A percentile compares a stretch with the other conserved stretches of the same genome.
These are phyloP conservation scores for Lantana camara DNA, from an alignment of 257 asterid genomes.

Conservation along the genomic window DNA sequence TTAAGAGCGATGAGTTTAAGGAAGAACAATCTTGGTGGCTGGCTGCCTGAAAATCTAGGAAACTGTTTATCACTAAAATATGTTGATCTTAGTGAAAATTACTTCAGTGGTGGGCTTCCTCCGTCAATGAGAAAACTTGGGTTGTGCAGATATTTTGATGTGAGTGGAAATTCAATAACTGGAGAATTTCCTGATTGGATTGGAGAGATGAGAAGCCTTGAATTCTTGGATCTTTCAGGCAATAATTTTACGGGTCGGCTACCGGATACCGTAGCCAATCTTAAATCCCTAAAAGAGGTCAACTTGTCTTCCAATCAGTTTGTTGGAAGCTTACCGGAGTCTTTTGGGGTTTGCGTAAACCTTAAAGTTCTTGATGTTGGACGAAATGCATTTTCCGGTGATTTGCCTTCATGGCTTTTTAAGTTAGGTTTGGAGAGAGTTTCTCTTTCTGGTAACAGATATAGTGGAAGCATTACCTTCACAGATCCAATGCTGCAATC, in stretches of 20 bases:
- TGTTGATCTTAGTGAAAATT: conserved; percentile 60
- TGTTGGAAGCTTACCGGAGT: conserved; percentile 63
- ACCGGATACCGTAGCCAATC: conserved; percentile 51
- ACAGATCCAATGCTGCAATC: conserved; percentile 36
- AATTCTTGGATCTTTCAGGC: conserved; percentile 59
- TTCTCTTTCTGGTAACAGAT: conserved; percentile 57
- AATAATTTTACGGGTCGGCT: conserved; percentile 63
- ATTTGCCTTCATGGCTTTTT: conserved; percentile 74
- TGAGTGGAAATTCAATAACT: conserved; percentile 49
- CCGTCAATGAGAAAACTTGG: conserved; percentile 55
- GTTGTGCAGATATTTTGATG: conserved; percentile 48
- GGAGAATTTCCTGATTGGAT: conserved; percentile 82
- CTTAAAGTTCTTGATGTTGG: conserved; percentile 61
- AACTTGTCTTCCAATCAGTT: conserved; percentile 63
- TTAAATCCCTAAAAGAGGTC: conserved; percentile 49
- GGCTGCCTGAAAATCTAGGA: conserved; percentile 70
- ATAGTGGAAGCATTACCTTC: conserved; percentile 47
- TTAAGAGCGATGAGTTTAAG: conserved; percentile 50
- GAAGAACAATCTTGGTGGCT: conserved; percentile 54
- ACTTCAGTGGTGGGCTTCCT: conserved; percentile 62
- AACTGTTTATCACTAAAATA: conserved; percentile 52
- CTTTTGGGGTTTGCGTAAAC: conserved; percentile 50
- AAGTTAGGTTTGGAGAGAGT: conserved; percentile 47
- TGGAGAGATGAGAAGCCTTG: conserved; percentile 67
- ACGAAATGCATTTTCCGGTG: conserved; percentile 53